Base-by-base conservation (phyloP, 768 basidiomycete species). In the Leccinum truebloodii region DNA sequence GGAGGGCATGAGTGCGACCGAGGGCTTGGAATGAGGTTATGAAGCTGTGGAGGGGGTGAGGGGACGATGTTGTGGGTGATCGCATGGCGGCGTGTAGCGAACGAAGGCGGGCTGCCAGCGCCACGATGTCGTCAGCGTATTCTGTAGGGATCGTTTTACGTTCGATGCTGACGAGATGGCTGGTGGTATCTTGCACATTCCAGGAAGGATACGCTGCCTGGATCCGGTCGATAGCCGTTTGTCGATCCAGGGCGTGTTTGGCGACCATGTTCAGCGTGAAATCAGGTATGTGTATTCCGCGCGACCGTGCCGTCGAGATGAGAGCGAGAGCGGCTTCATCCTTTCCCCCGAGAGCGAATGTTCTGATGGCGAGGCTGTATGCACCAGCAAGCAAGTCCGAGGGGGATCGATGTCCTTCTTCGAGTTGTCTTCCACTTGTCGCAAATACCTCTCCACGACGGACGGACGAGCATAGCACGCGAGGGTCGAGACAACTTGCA, bases 341-440 rank as follows among this genome's bases (percentile, higher is more conserved):
- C 30, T 78, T 74, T 16, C 78, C 76, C 3, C 74, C 69, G 16
- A 71, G 63, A 8, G 78, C 78, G 20, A 84, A 75, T 9, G 69
- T 73, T 52, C 78, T 73, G 22, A 87, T 68, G 3, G 79, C 79
- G 16, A 74, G 48, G n/a, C 70, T 78, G 72, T 69, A 81, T 55
- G 58, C 65, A 30, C 53, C 35, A 24, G 55, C 24, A 20, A 73
- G 61, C 58, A 53, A 53, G 41, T 57, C 44, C 12, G 58, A 24
- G 54, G 52, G 3, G 26, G 26, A 26, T 28, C 28, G 0, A 28
- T 28, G 28, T 1, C 28, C 28, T 28, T 28, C 28, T 28, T 28
- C 1, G 28, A 28, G 28, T 28, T 8, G 28, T 28, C 28, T 28
- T 28, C 28, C 28, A 28, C 28, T 28, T 28, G 28, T 28, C 28